Conservation (phyloP, 2,329 filamentous ascomycete species). For the Venturia nashicola region DNA sequence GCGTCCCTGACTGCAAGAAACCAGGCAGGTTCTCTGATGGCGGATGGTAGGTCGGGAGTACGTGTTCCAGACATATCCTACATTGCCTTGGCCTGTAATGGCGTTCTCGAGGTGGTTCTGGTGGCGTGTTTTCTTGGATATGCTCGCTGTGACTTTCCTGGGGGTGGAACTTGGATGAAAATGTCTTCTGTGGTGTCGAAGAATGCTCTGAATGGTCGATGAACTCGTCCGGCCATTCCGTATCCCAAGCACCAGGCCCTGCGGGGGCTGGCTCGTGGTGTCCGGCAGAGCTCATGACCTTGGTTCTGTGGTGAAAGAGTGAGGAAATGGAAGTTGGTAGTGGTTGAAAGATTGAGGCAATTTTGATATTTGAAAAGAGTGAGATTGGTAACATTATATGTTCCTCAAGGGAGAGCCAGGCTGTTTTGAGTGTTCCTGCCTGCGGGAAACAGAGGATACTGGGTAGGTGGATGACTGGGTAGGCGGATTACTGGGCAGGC, state of each 20-base stretch:
- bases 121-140: neutral
- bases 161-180: neutral
- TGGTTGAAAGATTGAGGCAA: too few relatives aligned
- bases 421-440: neutral
- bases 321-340: neutral
- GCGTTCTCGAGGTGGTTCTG: conserved; percentile 20
- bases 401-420: neutral
- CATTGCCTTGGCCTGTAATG: conserved; percentile 65
- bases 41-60: conserved; percentile 47
- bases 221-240: neutral
- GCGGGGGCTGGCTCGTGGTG: neutral
- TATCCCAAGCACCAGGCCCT: neutral
- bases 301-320: neutral
- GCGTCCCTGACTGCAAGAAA: conserved; percentile 39
- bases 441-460: neutral
- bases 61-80: conserved; percentile 75
- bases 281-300: neutral
- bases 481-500: too few relatives aligned
- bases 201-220: neutral
- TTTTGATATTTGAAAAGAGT: neutral
- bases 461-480: neutral
- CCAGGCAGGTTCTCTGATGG: conserved; percentile 41
- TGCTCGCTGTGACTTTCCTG: neutral
- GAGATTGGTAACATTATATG: neutral
- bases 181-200: conserved; percentile 2